phyloP scores from a whole-genome alignment of 371 early-diverging fungal genomes.

The Nematocida sp. region DNA sequence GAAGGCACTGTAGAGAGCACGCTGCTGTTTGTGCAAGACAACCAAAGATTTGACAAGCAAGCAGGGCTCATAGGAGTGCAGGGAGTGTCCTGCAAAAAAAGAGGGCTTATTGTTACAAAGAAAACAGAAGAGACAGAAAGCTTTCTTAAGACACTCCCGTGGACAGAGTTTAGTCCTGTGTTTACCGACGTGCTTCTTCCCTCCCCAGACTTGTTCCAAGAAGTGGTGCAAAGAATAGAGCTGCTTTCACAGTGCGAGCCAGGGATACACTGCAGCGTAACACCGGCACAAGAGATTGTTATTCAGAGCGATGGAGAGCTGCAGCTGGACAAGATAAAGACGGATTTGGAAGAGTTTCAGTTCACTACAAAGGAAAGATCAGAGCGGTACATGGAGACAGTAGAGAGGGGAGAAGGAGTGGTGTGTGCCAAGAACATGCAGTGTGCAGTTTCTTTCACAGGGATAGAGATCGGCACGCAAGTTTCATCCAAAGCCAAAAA shows the following conservation, averaged over 20 bases:
- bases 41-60: not conserved
- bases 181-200: slow-evolving; percentile 25
- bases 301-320: slow-evolving; percentile 39
- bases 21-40: not conserved
- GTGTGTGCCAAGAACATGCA: not conserved
- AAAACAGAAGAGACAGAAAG: not conserved
- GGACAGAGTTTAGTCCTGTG: slow-evolving; percentile 26
- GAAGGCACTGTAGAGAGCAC: not conserved
- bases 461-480: not conserved
- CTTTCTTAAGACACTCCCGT: not conserved
- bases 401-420: slow-evolving; percentile 4
- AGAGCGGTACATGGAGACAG: slow-evolving; percentile 13
- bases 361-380: slow-evolving; percentile 17
- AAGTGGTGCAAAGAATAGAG: slow-evolving; percentile 8
- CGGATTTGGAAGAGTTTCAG: slow-evolving; percentile 36
- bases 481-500: not conserved
- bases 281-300: not conserved
- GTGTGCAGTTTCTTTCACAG: not conserved
- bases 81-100: slow-evolving; percentile 24
- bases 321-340: slow-evolving; percentile 42
- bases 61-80: slow-evolving; percentile 32
- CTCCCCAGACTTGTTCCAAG: not conserved
- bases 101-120: not conserved
- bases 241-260: slow-evolving; percentile 46
- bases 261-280: slow-evolving; percentile 24